phyloP scores from a whole-genome alignment of 139 green algal genomes.

The Chloropicon primus region DNA sequence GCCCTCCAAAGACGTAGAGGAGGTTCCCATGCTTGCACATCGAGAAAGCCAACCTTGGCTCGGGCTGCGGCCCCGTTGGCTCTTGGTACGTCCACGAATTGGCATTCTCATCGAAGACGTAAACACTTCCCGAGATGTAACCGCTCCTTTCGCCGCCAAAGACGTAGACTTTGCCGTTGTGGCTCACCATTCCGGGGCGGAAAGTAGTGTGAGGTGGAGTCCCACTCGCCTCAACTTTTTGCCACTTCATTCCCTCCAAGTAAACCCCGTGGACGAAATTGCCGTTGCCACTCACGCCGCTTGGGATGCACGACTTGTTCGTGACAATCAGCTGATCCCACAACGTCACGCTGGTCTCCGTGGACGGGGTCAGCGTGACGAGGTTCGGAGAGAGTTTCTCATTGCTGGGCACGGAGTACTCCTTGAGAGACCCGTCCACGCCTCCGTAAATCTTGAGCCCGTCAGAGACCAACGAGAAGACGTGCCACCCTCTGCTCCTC shows the following conservation, averaged over 20 bases:
- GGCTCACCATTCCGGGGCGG: not conserved
- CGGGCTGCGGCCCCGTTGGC: not conserved
- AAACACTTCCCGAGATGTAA: slow-evolving; percentile 4
- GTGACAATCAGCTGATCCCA: not conserved
- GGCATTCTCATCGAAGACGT: slow-evolving; percentile 1
- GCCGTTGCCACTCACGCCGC: not conserved
- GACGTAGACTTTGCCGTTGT: slow-evolving; percentile 8
- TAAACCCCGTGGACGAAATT: not conserved
- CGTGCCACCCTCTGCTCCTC: not conserved
- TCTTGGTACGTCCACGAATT: not conserved
- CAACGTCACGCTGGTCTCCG: not conserved
- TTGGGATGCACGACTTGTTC: not conserved
- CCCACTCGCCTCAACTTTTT: not conserved
- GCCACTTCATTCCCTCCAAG: not conserved
- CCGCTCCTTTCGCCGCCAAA: slow-evolving; percentile 15
- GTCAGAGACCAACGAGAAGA: not conserved
- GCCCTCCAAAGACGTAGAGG: not conserved
- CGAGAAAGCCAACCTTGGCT: not conserved
- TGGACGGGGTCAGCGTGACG: not conserved
- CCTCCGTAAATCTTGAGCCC: not conserved
- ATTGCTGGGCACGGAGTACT: not conserved
- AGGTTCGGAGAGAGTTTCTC: not conserved
- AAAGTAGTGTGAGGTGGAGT: not conserved
- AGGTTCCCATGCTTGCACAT: not conserved
- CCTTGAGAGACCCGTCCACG: not conserved